These are phyloP conservation scores for Saccharomyces eubayanus DNA, from an alignment of 805 yeast species.

Conservation along the genomic window DNA sequence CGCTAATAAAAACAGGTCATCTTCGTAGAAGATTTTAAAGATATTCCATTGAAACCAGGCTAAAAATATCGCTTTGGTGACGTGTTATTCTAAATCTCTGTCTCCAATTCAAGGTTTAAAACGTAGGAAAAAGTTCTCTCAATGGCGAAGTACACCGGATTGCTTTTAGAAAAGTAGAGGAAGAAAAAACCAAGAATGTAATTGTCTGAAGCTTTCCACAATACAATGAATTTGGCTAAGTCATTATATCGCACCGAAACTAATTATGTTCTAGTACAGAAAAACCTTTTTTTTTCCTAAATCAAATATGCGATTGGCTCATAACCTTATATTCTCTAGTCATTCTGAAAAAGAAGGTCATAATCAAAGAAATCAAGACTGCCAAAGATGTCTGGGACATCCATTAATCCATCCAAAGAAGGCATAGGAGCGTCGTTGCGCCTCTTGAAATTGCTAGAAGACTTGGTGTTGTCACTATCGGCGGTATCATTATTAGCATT, in stretches of 20 bases:
- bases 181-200: too few relatives aligned
- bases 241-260: neutral
- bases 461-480: neutral
- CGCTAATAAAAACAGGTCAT: conserved; percentile 66
- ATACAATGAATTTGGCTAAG: too few relatives aligned
- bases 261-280: neutral
- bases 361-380: conserved; percentile 14
- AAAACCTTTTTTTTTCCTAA: neutral
- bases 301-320: too few relatives aligned
- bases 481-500: neutral
- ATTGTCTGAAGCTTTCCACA: too few relatives aligned
- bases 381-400: conserved; percentile 10
- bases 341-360: conserved; percentile 13
- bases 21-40: conserved; percentile 59
- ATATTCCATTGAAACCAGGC: conserved; percentile 48
- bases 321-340: neutral
- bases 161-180: too few relatives aligned
- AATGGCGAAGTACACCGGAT: too few relatives aligned
- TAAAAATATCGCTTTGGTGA: conserved; percentile 34
- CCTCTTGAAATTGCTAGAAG: neutral
- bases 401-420: conserved; percentile 2
- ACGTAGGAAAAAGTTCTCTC: too few relatives aligned
- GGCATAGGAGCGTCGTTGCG: neutral
- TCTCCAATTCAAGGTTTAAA: too few relatives aligned
- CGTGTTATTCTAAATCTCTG: too few relatives aligned